These are phyloP conservation scores for Epichloe hybrida DNA, from an alignment of 2,329 filamentous ascomycete genomes.

Conservation along the genomic window DNA sequence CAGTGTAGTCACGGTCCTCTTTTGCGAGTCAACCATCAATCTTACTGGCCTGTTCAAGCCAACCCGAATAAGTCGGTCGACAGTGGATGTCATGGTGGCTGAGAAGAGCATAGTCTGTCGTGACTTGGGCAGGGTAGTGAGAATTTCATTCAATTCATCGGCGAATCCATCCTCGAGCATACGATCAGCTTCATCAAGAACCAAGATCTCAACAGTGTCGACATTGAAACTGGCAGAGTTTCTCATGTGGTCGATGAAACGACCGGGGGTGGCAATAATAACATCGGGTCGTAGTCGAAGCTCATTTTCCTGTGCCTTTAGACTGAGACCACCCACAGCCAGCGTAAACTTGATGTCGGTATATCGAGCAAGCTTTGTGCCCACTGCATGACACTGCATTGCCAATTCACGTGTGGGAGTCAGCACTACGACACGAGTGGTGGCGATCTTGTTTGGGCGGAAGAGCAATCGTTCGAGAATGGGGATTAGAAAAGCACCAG, in stretches of 20 bases:
- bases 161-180: slow-evolving; percentile 99
- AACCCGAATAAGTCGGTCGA: slow-evolving; percentile 84
- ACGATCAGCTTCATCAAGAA: slow-evolving; percentile 93
- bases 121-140: slow-evolving; percentile 85
- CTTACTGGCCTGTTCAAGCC: slow-evolving; percentile 83
- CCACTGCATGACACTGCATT: slow-evolving; percentile 91
- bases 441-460: slow-evolving; percentile 83
- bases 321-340: slow-evolving; percentile 84
- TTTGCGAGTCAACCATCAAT: slow-evolving; percentile 82
- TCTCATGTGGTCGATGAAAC: slow-evolving; percentile 98
- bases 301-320: slow-evolving; percentile 83
- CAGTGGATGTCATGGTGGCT: slow-evolving; percentile 92
- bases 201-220: slow-evolving; percentile 85
- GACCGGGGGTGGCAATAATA: slow-evolving; percentile 92
- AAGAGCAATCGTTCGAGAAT: slow-evolving; percentile 92
- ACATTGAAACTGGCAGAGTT: slow-evolving; percentile 88
- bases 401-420: slow-evolving; percentile 95
- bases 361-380: slow-evolving; percentile 76
- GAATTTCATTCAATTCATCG: slow-evolving; percentile 91
- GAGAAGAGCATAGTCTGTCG: slow-evolving; percentile 98
- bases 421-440: slow-evolving; percentile 90
- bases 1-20: slow-evolving; percentile 73
- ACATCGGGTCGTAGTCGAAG: slow-evolving; percentile 84
- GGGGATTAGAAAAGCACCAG: slow-evolving; percentile 86
- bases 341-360: slow-evolving; percentile 96